Evolutionary conservation across 192 early-diverging fungal genomes (phyloP).

Genomic region (Podila horticola): DNA sequence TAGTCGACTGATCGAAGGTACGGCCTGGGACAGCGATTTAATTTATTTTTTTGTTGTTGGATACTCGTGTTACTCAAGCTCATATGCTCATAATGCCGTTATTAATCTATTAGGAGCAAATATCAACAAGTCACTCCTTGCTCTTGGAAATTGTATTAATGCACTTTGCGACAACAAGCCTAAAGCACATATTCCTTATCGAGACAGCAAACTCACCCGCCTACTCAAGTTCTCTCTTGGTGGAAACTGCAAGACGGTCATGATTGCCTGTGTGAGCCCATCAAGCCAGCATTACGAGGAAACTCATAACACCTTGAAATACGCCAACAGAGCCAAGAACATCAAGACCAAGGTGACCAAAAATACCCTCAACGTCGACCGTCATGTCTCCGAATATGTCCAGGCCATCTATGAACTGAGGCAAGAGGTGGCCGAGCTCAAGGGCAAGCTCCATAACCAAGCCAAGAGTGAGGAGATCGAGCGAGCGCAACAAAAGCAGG

Average conservation of each 20-base stretch:
- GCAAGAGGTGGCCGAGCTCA: constrained; percentile 66
- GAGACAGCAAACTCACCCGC: constrained; percentile 97
- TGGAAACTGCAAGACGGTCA: constrained; percentile 94
- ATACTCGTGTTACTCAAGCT: neutral
- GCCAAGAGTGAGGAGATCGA: constrained; percentile 22
- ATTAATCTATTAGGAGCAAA: constrained; percentile 73
- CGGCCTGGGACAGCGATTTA: no score
- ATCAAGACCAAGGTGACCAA: constrained; percentile 92
- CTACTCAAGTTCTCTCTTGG: constrained; percentile 97
- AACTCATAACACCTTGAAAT: constrained; percentile 95
- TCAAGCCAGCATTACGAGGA: constrained; percentile 88
- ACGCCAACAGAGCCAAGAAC: constrained; percentile 95
- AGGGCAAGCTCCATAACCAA: constrained; percentile 46
- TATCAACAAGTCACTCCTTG: constrained; percentile 94
- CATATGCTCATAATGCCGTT: no score
- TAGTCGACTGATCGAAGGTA: constrained; percentile 76
- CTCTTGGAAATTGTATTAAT: constrained; percentile 96
- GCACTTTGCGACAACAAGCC: constrained; percentile 87
- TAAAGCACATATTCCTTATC: constrained; percentile 91
- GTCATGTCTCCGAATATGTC: constrained; percentile 70
- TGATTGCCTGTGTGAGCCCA: constrained; percentile 94
- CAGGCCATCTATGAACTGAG: constrained; percentile 69
- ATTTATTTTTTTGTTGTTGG: neutral
- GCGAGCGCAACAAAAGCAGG: constrained; percentile 26
- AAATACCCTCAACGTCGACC: constrained; percentile 67